These are phyloP conservation scores for Sporothrix dimorphospora DNA, from an alignment of 2,329 filamentous ascomycete genomes.

Conservation along the genomic window DNA sequence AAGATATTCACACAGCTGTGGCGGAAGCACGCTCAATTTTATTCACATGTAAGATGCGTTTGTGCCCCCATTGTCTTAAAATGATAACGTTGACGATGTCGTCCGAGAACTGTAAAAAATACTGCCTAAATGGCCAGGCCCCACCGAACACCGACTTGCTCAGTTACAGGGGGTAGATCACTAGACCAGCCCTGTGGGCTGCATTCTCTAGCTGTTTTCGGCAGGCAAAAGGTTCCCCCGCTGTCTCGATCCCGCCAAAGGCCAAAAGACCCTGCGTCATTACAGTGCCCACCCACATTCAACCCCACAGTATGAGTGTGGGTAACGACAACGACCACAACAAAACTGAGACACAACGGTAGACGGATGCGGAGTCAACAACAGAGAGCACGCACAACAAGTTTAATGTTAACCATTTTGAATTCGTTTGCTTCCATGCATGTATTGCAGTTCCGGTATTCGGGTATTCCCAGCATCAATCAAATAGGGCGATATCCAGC, in stretches of 20 bases:
- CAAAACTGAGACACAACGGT: not conserved
- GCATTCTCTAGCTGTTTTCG: not conserved
- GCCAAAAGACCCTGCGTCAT: not conserved
- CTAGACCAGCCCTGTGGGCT: not conserved
- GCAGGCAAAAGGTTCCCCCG: not conserved
- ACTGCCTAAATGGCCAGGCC: not conserved
- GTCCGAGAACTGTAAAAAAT: not conserved
- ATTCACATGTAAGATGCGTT: too few species aligned
- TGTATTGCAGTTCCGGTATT: not conserved
- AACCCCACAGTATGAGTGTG: too few species aligned
- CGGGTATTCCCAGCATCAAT: not conserved
- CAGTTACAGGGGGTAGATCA: too few species aligned
- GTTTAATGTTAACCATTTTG: not conserved
- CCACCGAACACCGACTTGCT: too few species aligned
- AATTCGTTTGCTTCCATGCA: slow-evolving; percentile 1
- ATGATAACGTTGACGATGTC: not conserved
- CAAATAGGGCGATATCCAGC: not conserved
- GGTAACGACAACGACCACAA: not conserved
- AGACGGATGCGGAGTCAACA: not conserved
- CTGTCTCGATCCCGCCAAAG: not conserved
- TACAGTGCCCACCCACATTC: not conserved
- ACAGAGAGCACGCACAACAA: not conserved
- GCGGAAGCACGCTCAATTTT: too few species aligned
- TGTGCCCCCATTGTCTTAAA: not conserved
- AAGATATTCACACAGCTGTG: not conserved